Base-by-base conservation (phyloP, 1,284 basidiomycete species). In the Trichosporon ovoides region DNA sequence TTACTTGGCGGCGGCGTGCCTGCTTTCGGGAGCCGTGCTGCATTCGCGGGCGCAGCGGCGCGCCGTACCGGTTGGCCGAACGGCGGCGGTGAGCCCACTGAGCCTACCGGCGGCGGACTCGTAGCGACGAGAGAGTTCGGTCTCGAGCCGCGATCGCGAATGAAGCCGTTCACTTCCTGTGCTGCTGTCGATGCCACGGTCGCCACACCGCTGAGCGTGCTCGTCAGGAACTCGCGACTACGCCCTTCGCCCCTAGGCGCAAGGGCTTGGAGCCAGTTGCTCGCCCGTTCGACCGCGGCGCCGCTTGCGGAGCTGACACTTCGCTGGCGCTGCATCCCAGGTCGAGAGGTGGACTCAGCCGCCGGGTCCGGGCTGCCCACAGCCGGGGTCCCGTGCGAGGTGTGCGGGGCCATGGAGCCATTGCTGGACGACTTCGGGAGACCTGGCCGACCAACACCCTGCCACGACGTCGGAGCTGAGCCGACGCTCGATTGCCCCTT, bases 181-280 rank as follows among this genome's bases (percentile, higher is more conserved):
- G 59, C 62, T 3, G 61, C 59, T 5, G 59, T 64, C 38, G 65
- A 66, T 3, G 74, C 74, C 7, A 76, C 72, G 38, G 56, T 70
- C 5, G 70, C 74, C 1, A 76, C 74, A 2, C 71, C 71, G 28
- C 65, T 68, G 1, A 76, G 59, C 14, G 70, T 71, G 38, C 66
- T 70, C 3, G 61, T 57, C 13, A 76, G 52, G 43, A 74, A 76
- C 55, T 74, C 72, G 56, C 71, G 63, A 7, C 67, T 65, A 33
- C 72, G 61, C 7, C 73, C 72, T 62, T 76, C 74, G 7, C 72
- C 72, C 16, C 68, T 65, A 3, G 74, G 74, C 14, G 74, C 70
- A 62, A 73, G 71, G 3, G 65, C 69, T 7, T 64, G 65, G 16
- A 76, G 60, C 74, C 74, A 76, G 57, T 71, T 68, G 38, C 64